Evolutionary conservation across 176 grass and related monocot species (phyloP).

Genomic region (Thalia dealbata): DNA sequence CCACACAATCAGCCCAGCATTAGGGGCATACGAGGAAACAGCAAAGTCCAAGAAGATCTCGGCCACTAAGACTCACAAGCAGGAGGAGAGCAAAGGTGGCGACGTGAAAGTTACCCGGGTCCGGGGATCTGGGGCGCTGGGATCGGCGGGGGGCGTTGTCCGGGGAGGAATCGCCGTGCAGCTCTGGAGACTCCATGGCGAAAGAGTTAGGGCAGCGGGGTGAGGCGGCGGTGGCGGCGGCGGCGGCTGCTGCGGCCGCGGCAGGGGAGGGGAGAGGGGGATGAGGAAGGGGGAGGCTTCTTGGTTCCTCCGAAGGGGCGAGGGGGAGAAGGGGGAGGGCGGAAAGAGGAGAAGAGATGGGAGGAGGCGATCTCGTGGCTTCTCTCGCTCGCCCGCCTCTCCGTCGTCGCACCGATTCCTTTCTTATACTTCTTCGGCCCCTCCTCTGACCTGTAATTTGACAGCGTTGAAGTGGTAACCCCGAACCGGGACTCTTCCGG

Average conservation of each 20-base stretch:
- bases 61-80: neutral
- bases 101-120: constrained; percentile 16
- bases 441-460: too few relatives aligned
- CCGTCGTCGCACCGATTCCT: constrained; percentile 20
- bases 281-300: neutral
- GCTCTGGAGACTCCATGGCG: constrained; percentile 70
- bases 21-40: too few relatives aligned
- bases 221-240: neutral
- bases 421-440: constrained; percentile 49
- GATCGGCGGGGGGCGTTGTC: constrained; percentile 66
- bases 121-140: constrained; percentile 39
- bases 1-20: too few relatives aligned
- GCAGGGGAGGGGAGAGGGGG: neutral
- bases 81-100: neutral
- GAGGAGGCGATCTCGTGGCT: constrained; percentile 14
- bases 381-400: constrained; percentile 57
- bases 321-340: too few relatives aligned
- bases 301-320: constrained; percentile 19
- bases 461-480: too few relatives aligned
- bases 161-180: constrained; percentile 82
- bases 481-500: too few relatives aligned
- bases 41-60: too few relatives aligned
- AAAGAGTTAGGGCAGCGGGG: neutral
- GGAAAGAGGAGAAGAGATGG: too few relatives aligned
- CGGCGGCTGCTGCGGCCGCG: neutral